A percentile compares a stretch with the other conserved stretches of the same genome.
Conservation (phyloP, 2,329 filamentous ascomycete species). For the Claviceps pusilla region DNA sequence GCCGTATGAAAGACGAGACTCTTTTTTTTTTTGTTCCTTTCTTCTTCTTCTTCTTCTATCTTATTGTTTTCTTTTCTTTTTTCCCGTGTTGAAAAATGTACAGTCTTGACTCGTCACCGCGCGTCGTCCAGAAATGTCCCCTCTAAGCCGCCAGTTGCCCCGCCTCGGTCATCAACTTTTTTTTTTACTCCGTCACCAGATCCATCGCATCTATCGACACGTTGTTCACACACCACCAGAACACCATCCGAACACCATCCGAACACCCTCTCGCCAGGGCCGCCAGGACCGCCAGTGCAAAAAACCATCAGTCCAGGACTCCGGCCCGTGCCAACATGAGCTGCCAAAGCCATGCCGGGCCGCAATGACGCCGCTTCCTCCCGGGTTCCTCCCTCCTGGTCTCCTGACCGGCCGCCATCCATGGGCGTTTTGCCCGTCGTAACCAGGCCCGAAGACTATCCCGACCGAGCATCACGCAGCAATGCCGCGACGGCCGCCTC, state of each 20-base stretch:
- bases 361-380: slow-evolving; percentile 16
- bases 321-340: slow-evolving; percentile 13
- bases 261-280: neutral
- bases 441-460: slow-evolving; percentile 19
- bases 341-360: slow-evolving; percentile 20
- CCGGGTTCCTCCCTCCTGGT: slow-evolving; percentile 10
- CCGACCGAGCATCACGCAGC: slow-evolving; percentile 33
- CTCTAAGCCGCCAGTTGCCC: neutral
- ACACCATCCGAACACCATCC: neutral
- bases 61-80: no score
- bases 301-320: neutral
- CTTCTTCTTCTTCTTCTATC: no score
- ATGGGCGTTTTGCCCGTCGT: slow-evolving; percentile 30
- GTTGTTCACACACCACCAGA: no score
- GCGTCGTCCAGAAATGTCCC: no score
- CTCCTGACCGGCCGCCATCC: slow-evolving; percentile 9
- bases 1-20: neutral
- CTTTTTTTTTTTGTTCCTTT: neutral
- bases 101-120: no score
- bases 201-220: no score
- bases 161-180: neutral
- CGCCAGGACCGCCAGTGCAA: no score
- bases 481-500: slow-evolving; percentile 58
- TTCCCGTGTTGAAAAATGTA: no score
- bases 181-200: no score